These are phyloP conservation scores for Monosporascus ibericus DNA, from an alignment of 2,329 filamentous ascomycete genomes.

Conservation along the genomic window DNA sequence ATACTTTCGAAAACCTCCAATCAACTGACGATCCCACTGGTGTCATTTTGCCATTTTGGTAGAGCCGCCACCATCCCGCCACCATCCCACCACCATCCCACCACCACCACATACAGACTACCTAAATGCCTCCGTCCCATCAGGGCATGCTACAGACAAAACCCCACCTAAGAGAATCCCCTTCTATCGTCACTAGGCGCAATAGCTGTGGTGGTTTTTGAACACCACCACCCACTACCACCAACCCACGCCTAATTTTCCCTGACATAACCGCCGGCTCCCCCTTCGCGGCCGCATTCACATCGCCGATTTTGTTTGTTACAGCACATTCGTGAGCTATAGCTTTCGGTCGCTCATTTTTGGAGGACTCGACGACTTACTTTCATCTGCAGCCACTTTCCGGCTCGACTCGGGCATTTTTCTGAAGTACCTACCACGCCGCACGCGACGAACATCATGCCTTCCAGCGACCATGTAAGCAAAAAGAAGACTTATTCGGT, in stretches of 20 bases:
- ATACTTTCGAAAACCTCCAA: neutral
- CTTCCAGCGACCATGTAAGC: constrained; percentile 21
- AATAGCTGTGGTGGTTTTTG: constrained; percentile 17
- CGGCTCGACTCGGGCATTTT: neutral
- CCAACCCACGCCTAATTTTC: constrained; percentile 4
- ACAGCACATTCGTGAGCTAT: neutral
- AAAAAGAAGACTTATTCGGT: neutral
- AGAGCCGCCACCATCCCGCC: neutral
- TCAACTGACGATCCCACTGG: neutral
- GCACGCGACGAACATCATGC: constrained; percentile 15
- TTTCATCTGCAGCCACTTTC: neutral
- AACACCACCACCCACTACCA: constrained; percentile 14
- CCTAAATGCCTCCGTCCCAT: constrained; percentile 2
- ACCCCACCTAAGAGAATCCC: constrained; percentile 15
- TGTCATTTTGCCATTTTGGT: neutral
- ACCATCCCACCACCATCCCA: neutral
- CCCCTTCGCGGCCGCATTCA: neutral
- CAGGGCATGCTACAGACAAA: constrained; percentile 15
- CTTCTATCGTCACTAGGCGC: constrained; percentile 17
- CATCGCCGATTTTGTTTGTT: neutral
- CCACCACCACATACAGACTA: neutral
- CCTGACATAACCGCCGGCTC: neutral
- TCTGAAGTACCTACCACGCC: constrained; percentile 5
- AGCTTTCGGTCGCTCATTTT: neutral
- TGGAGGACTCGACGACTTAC: neutral